Evolutionary conservation across 345 rosid species (phyloP), one percentile per base, ranked within the genome.

Genomic region (Eutrema heterophyllum): DNA sequence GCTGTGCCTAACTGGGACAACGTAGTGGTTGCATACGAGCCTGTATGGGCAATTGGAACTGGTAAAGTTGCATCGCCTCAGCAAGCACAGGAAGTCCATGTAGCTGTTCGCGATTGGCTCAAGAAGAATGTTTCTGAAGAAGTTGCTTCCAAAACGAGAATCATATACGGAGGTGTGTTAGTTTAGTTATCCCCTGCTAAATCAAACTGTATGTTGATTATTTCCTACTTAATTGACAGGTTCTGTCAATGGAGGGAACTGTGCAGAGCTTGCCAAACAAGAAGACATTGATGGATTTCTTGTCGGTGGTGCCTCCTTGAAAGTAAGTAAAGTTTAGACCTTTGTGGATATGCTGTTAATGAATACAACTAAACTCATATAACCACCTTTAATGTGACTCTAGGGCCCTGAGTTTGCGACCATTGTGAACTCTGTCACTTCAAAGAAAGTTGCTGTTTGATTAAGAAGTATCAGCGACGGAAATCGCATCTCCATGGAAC

Each of bases 41-140:
- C 99, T 58, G 98, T 95, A 29, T 95, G 99, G 99, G 99, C 99
- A 70, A 95, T 95, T 78, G 99, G 97, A 70, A 92, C 98, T 51
- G 99, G 99, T 68, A 92, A 92, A 73, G 99, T 95, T 71, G 98
- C 99, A 61, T 81, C 96, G 24, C 98, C 99, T 2, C 81, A 73
- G 77, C 99, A 95, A 79, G 98, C 99, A 70, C 97, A 92, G 77
- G 99, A 92, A 85, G 97, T 95, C 51, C 98, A 95, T 75, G 86
- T 80, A 35, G 92, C 98, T 80, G 75, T 86, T 30, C 98, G 97
- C 7, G 90, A 81, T 74, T 95, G 99, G 99, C 99, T 95, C 71
- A 86, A 88, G 79, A 83, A 85, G 80, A 95, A 88, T 77, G 78
- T 92, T 76, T 95, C 97, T 3, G 90, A 84, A 53, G 99, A 85